Conservation (phyloP, 495 filamentous ascomycete species). For the Penicillium dipodomyicola region DNA sequence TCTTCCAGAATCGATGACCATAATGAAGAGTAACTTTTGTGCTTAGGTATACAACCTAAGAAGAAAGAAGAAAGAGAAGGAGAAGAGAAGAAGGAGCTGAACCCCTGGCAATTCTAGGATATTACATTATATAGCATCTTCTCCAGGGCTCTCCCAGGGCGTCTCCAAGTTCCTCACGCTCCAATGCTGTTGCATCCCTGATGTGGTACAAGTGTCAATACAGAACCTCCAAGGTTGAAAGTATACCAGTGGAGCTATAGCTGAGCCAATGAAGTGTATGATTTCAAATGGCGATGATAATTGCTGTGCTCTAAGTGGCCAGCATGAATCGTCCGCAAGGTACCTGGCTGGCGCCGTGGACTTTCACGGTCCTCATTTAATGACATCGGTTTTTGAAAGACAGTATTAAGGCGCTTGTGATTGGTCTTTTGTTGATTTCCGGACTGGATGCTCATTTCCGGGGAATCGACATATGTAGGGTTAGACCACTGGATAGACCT, state of each 20-base stretch:
- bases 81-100: background rate
- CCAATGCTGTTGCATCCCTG: conserved; percentile 2
- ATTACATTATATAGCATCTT: conserved; percentile 16
- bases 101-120: background rate
- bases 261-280: conserved; percentile 11
- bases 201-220: conserved; percentile 12
- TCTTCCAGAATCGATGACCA: conserved; percentile 36
- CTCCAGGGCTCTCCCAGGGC: background rate
- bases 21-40: conserved; percentile 9
- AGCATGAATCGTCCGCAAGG: conserved; percentile 23
- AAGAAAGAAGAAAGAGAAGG: background rate
- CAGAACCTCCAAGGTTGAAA: conserved; percentile 15
- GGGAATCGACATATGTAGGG: background rate
- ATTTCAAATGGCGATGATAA: conserved; percentile 22
- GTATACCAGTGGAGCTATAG: conserved; percentile 5
- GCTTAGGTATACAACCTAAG: background rate
- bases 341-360: conserved; percentile 20
- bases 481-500: background rate
- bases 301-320: conserved; percentile 20
- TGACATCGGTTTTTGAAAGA: conserved; percentile 6
- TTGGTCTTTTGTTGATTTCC: conserved; percentile 3
- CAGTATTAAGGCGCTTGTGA: conserved; percentile 1
- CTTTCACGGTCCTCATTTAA: conserved; percentile 31
- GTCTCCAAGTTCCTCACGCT: conserved; percentile 33
- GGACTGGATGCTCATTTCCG: too few species aligned